Base-by-base conservation (phyloP, 495 filamentous ascomycete genomes). In the Penicillium fimorum region DNA sequence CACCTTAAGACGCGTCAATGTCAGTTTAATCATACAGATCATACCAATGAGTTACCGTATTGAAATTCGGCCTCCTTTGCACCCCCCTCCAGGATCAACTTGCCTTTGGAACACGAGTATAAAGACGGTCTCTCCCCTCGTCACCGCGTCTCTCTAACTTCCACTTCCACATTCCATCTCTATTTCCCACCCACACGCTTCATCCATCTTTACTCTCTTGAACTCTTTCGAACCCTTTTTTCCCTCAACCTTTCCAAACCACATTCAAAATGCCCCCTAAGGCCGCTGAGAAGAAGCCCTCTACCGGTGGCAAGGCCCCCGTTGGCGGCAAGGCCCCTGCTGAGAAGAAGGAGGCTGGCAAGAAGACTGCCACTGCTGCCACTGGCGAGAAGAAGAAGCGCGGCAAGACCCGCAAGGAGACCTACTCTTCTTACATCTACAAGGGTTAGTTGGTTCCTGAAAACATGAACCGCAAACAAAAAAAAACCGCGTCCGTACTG, bases 321-420 rank as follows among this genome's bases (percentile, higher is more conserved):
- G 93, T 91, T 71, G 88, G 75, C 60, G 75, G 88, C 70, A 91
- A 90, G 77, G 87, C 88, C 22, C 86, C 89, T 41, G 88, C 90
- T 70, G 92, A 97, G 86, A 97, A 97, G 88, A 96, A 97, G 87
- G 93, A 97, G 75, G 95, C 92, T 60, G 92, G 93, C 81, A 98
- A 98, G 90, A 98, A 97, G 87, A 96, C 94, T 41, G 69, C 79
- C 45, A 76, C 84, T 65, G 91, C 94, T 37, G 84, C 91, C 38
- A 81, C 90, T 70, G 94, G 93, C 58, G 94, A 97, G 57, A 97
- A 98, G 91, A 98, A 97, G 90, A 98, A 98, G 92, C 91, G 95
- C 67, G 96, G 91, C 84, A 98, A 98, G 93, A 88, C 94, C 65
- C 87, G 94, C 78, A 97, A 97, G 89, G 94, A 98, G 86, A 98